phyloP scores from a whole-genome alignment of 495 filamentous ascomycete genomes.

The Podospora fimiseda region DNA sequence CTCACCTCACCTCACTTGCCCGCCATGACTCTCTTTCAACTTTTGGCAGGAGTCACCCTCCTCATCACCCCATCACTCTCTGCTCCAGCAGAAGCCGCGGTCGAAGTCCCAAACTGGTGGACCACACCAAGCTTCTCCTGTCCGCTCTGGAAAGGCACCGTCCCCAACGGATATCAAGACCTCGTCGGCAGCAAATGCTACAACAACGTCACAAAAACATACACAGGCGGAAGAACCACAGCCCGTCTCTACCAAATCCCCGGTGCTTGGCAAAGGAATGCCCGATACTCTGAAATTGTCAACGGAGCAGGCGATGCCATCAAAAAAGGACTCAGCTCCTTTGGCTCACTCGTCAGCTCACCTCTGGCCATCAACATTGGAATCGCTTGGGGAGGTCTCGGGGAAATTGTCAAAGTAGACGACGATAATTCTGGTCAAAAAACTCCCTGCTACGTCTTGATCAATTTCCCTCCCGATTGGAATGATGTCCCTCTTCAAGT shows the following conservation, averaged over 20 bases:
- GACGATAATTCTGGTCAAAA: not conserved
- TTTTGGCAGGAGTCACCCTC: not conserved
- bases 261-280: not conserved
- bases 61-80: not conserved
- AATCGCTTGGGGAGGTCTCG: not conserved
- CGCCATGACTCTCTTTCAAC: not conserved
- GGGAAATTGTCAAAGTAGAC: not conserved
- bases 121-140: not conserved
- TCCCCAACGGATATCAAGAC: not conserved
- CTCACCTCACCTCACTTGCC: no score
- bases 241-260: not conserved
- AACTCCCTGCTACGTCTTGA: constrained; percentile 1
- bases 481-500: not conserved
- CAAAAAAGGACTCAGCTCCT: not conserved
- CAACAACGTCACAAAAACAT: not conserved
- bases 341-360: not conserved
- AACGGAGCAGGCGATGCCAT: not conserved
- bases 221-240: not conserved
- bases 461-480: constrained; percentile 2
- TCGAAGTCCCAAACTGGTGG: not conserved
- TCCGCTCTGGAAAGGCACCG: not conserved
- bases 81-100: not conserved
- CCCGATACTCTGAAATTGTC: not conserved
- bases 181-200: not conserved
- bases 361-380: not conserved